phyloP scores from a whole-genome alignment of 2,329 filamentous ascomycete genomes.

The Lasiodiplodia hormozganensis region DNA sequence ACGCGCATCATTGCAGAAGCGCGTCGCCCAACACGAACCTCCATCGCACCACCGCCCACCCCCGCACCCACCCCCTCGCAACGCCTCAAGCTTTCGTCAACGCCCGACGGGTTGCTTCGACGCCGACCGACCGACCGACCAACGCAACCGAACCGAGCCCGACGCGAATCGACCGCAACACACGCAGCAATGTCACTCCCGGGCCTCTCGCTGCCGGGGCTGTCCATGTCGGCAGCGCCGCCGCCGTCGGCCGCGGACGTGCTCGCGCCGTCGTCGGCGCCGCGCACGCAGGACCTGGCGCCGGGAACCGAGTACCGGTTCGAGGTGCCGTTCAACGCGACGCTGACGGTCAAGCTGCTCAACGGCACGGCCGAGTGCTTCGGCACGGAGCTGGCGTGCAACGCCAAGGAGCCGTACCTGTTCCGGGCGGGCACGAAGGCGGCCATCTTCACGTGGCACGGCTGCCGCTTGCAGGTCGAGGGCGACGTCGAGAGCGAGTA shows the following conservation, averaged over 20 bases:
- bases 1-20: slow-evolving; percentile 12
- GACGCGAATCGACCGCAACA: not conserved
- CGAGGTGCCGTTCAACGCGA: slow-evolving; percentile 46
- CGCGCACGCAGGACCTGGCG: slow-evolving; percentile 50
- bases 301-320: slow-evolving; percentile 56
- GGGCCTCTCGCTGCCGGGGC: slow-evolving; percentile 53
- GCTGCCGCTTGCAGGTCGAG: slow-evolving; percentile 82
- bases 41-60: slow-evolving; percentile 5
- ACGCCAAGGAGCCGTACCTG: slow-evolving; percentile 70
- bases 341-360: slow-evolving; percentile 64
- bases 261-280: slow-evolving; percentile 33
- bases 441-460: slow-evolving; percentile 90
- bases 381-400: slow-evolving; percentile 87
- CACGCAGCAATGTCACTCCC: slow-evolving; percentile 48
- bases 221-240: slow-evolving; percentile 35
- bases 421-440: slow-evolving; percentile 79
- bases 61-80: not conserved
- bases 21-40: slow-evolving; percentile 13
- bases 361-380: slow-evolving; percentile 91
- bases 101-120: not conserved
- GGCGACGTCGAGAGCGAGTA: slow-evolving; percentile 74
- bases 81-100: not conserved
- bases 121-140: not conserved
- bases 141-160: not conserved
- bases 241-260: slow-evolving; percentile 33